Evolutionary conservation across 768 basidiomycete species (phyloP).

Genomic region (Dacryopinax spathularia): DNA sequence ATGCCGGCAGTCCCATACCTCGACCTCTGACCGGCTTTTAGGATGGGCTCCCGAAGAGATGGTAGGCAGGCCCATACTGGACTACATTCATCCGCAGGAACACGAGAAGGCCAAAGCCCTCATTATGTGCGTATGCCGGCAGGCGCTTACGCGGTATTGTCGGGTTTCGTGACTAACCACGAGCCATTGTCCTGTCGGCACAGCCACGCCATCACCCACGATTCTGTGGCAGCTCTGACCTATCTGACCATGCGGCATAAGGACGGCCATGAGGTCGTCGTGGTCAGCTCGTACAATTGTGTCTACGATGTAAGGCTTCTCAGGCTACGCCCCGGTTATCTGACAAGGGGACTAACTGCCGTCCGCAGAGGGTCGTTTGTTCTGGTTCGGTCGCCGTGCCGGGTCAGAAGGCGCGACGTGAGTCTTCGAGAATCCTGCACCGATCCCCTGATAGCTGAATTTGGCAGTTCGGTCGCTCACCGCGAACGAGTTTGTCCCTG

Average conservation of each 20-base stretch:
- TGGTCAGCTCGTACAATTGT: neutral
- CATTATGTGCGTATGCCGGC: neutral
- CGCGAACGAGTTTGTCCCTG: neutral
- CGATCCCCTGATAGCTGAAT: neutral
- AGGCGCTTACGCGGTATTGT: neutral
- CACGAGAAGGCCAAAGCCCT: neutral
- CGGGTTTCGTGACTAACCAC: neutral
- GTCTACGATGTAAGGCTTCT: neutral
- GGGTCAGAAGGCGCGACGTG: slow-evolving; percentile 1
- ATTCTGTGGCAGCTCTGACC: neutral
- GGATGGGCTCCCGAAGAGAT: neutral
- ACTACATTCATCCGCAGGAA: neutral
- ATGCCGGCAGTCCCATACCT: too few relatives aligned
- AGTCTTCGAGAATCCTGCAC: neutral
- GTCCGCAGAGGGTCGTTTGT: neutral
- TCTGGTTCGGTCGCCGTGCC: neutral
- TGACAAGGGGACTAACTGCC: neutral
- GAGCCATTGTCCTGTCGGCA: neutral
- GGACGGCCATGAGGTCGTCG: neutral
- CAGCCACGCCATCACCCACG: neutral
- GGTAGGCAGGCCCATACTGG: neutral
- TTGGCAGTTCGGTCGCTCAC: neutral
- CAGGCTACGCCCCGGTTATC: neutral
- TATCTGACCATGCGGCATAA: slow-evolving; percentile 2
- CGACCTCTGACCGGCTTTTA: too few relatives aligned